These are phyloP conservation scores for Candida ortonii DNA, from an alignment of 805 yeast genomes.

Conservation along the genomic window DNA sequence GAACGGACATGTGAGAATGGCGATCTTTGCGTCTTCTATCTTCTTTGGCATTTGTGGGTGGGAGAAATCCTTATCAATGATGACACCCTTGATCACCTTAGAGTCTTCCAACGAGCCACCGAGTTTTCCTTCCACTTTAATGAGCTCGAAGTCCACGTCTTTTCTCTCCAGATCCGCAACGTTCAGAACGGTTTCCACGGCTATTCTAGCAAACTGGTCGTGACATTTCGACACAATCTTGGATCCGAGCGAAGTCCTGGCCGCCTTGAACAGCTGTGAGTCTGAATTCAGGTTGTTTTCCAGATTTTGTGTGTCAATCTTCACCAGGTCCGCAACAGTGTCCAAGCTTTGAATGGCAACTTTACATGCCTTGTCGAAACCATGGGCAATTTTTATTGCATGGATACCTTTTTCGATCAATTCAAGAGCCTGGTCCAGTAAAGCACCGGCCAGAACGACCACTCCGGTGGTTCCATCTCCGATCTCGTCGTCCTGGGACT, in stretches of 20 bases:
- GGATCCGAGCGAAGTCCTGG: slow-evolving; percentile 91
- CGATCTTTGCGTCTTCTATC: slow-evolving; percentile 78
- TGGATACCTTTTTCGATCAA: slow-evolving; percentile 96
- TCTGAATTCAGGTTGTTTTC: slow-evolving; percentile 33
- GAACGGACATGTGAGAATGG: slow-evolving; percentile 96
- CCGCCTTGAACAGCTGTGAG: slow-evolving; percentile 78
- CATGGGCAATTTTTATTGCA: slow-evolving; percentile 95
- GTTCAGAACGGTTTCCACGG: slow-evolving; percentile 90
- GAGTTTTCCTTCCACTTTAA: slow-evolving; percentile 91
- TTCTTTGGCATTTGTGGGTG: slow-evolving; percentile 97
- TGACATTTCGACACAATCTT: slow-evolving; percentile 93
- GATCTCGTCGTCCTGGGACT: slow-evolving; percentile 95
- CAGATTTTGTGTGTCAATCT: slow-evolving; percentile 29
- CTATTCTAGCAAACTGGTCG: slow-evolving; percentile 92
- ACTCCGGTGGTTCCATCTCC: slow-evolving; percentile 99
- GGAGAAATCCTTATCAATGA: slow-evolving; percentile 93
- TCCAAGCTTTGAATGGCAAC: slow-evolving; percentile 81
- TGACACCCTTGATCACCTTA: slow-evolving; percentile 81
- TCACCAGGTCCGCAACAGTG: slow-evolving; percentile 45
- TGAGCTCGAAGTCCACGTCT: slow-evolving; percentile 96
- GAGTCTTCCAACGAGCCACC: slow-evolving; percentile 94
- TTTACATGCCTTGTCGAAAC: slow-evolving; percentile 95
- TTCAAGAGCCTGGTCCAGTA: slow-evolving; percentile 90
- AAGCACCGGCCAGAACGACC: slow-evolving; percentile 91
- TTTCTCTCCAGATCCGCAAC: slow-evolving; percentile 90